A percentile compares a stretch with the other conserved stretches of the same genome.
Conservation (phyloP, 1,284 basidiomycete species). For the Tetrapyrgos nigripes region DNA sequence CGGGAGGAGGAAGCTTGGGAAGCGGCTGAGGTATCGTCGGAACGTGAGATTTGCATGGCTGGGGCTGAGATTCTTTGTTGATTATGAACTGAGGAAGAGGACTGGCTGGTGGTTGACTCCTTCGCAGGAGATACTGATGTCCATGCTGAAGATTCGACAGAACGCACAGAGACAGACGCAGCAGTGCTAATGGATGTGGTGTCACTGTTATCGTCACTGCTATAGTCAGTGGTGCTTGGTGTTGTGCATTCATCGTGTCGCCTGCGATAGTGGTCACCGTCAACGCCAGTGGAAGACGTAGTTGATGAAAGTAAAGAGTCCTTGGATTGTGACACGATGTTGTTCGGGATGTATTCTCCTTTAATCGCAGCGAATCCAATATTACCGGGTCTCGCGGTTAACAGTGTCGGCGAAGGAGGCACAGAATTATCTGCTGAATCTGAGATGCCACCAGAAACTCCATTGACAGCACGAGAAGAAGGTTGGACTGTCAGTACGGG, state of each 20-base stretch:
- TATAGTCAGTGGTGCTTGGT: constrained; percentile 34
- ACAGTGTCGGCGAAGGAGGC: constrained; percentile 43
- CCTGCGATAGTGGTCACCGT: neutral
- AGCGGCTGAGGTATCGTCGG: neutral
- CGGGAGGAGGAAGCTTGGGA: constrained; percentile 33
- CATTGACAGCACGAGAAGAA: no score
- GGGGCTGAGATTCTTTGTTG: neutral
- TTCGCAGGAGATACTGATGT: neutral
- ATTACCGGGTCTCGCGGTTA: constrained; percentile 15
- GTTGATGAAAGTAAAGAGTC: constrained; percentile 19
- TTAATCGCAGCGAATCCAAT: neutral
- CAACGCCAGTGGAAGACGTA: constrained; percentile 16
- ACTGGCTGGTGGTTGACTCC: neutral
- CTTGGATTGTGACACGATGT: neutral
- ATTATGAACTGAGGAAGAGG: neutral
- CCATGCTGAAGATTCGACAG: constrained; percentile 34
- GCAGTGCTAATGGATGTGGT: constrained; percentile 6
- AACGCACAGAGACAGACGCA: constrained; percentile 36
- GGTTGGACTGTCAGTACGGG: neutral
- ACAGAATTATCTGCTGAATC: constrained; percentile 28
- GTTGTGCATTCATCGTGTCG: neutral
- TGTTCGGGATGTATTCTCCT: neutral
- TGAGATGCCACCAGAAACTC: no score
- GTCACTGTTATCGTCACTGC: constrained; percentile 52
- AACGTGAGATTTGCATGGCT: neutral